Conservation (phyloP, 768 basidiomycete genomes). For the Macrolepiota albuminosa region DNA sequence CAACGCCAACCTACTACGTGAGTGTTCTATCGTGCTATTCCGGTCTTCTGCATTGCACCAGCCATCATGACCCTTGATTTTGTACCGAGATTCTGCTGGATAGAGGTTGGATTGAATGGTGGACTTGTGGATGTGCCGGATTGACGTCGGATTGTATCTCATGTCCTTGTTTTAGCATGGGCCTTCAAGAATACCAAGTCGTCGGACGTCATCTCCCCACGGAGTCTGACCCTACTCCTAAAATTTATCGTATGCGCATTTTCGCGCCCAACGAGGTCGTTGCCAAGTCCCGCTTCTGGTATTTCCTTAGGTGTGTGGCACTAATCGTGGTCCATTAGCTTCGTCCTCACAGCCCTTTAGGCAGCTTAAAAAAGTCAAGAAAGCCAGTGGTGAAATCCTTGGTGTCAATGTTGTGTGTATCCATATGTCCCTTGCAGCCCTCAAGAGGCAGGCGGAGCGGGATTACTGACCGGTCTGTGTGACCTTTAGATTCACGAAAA, state of each 20-base stretch:
- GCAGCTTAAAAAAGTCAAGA: slow-evolving; percentile 99
- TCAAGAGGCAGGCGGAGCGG: slow-evolving; percentile 86
- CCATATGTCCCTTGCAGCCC: slow-evolving; percentile 63
- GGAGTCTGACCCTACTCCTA: slow-evolving; percentile 87
- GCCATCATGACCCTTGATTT: slow-evolving; percentile 4
- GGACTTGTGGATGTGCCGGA: slow-evolving; percentile 19
- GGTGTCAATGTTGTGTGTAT: slow-evolving; percentile 95
- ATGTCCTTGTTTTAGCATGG: slow-evolving; percentile 47
- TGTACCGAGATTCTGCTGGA: slow-evolving; percentile 7
- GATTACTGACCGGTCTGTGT: slow-evolving; percentile 45
- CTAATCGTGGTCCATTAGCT: background rate
- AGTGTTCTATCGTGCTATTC: slow-evolving; percentile 18
- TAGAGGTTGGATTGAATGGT: slow-evolving; percentile 23
- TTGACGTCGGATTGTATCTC: slow-evolving; percentile 8
- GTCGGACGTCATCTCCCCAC: slow-evolving; percentile 97
- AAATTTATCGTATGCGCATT: slow-evolving; percentile 99
- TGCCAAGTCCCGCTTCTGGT: slow-evolving; percentile 99
- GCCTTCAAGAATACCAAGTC: slow-evolving; percentile 90
- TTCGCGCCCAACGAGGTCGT: slow-evolving; percentile 99
- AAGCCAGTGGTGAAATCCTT: slow-evolving; percentile 98
- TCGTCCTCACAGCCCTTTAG: slow-evolving; percentile 31
- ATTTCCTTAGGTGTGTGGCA: slow-evolving; percentile 79
- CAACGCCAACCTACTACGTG: slow-evolving; percentile 29
- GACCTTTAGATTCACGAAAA: slow-evolving; percentile 88
- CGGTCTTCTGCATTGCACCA: background rate